Conservation (phyloP, 352 stramenopile genomes). For the Globisporangium cylindrosporum region DNA sequence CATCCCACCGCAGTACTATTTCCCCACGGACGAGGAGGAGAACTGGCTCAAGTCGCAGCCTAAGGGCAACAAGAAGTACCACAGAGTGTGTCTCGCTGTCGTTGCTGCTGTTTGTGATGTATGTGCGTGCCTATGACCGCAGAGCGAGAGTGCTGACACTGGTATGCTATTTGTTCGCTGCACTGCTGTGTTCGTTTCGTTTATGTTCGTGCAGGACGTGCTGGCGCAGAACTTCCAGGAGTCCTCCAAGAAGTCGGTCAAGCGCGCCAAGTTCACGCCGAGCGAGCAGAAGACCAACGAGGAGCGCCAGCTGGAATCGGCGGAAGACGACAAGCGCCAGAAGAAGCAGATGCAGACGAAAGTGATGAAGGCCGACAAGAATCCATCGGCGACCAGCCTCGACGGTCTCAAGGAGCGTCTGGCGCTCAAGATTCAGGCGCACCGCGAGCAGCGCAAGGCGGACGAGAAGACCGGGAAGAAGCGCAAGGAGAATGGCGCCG, state of each 20-base stretch:
- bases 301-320: slow-evolving; percentile 41
- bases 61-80: slow-evolving; percentile 63
- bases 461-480: neutral
- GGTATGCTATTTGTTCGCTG: neutral
- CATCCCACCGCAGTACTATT: slow-evolving; percentile 75
- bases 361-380: slow-evolving; percentile 36
- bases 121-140: neutral
- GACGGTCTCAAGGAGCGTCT: slow-evolving; percentile 68
- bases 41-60: slow-evolving; percentile 72
- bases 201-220: slow-evolving; percentile 33
- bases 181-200: neutral
- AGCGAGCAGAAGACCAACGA: slow-evolving; percentile 65
- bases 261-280: slow-evolving; percentile 74
- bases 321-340: slow-evolving; percentile 46
- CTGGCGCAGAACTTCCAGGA: slow-evolving; percentile 49
- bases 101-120: neutral
- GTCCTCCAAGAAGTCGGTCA: slow-evolving; percentile 59
- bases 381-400: slow-evolving; percentile 39
- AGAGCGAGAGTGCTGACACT: neutral
- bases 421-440: slow-evolving; percentile 63
- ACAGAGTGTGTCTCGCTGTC: slow-evolving; percentile 40
- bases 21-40: slow-evolving; percentile 70
- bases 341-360: slow-evolving; percentile 30
- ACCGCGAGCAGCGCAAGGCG: slow-evolving; percentile 65
- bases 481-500: slow-evolving; percentile 18